These are phyloP conservation scores for Dryas drummondii DNA, from an alignment of 306 rosid genomes.

Conservation along the genomic window DNA sequence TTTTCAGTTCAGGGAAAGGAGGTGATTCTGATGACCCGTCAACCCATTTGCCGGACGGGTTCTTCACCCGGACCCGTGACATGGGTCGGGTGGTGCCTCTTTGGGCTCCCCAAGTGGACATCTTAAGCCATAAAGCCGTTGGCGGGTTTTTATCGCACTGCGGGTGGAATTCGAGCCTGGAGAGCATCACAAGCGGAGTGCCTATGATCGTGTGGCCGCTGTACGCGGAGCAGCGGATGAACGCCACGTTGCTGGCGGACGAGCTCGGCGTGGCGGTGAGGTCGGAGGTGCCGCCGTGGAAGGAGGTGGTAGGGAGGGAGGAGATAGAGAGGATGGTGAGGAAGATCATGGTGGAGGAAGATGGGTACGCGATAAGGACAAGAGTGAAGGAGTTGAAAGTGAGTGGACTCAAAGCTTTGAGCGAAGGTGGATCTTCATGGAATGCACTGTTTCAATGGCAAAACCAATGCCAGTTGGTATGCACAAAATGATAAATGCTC, in stretches of 20 bases:
- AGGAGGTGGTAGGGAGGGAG: constrained; percentile 31
- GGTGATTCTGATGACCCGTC: not conserved
- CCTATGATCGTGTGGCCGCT: constrained; percentile 62
- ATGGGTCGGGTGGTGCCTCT: constrained; percentile 26
- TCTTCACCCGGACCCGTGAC: constrained; percentile 27
- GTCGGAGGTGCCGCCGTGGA: constrained; percentile 11
- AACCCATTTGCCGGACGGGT: constrained; percentile 51
- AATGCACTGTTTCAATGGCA: constrained; percentile 25
- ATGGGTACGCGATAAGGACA: constrained; percentile 16
- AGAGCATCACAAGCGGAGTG: constrained; percentile 46
- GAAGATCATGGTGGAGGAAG: constrained; percentile 44
- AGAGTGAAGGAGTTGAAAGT: constrained; percentile 28
- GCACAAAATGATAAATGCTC: not conserved
- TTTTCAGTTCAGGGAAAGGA: constrained; percentile 20
- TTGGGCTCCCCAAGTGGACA: constrained; percentile 48
- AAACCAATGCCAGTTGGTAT: constrained; percentile 2
- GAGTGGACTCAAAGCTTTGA: constrained; percentile 34
- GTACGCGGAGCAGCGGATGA: constrained; percentile 60
- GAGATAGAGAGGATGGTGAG: constrained; percentile 39
- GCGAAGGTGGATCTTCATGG: constrained; percentile 34
- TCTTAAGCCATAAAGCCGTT: constrained; percentile 35
- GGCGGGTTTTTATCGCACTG: constrained; percentile 56
- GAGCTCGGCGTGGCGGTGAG: constrained; percentile 36
- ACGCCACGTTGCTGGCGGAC: constrained; percentile 41
- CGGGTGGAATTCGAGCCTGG: constrained; percentile 54